These are phyloP conservation scores for Debaryomyces coudertii DNA, from an alignment of 1,139 yeast genomes.

Conservation along the genomic window DNA sequence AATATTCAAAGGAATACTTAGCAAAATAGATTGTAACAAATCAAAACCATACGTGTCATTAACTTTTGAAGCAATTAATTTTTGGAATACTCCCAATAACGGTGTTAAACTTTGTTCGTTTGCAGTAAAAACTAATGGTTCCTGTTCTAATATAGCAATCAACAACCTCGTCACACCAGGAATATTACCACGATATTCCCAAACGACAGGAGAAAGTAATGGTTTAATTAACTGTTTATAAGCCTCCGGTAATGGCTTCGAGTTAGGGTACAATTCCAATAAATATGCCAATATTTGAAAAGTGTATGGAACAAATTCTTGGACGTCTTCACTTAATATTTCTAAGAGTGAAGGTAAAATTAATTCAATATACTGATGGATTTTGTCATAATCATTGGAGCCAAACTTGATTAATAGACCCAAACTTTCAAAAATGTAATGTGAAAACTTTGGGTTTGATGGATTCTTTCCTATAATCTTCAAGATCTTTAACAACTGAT, in stretches of 20 bases:
- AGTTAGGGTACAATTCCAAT: slow-evolving; percentile 62
- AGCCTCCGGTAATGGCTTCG: slow-evolving; percentile 58
- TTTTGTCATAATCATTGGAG: slow-evolving; percentile 28
- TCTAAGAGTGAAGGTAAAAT: slow-evolving; percentile 69
- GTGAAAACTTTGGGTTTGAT: slow-evolving; percentile 91
- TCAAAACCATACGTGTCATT: slow-evolving; percentile 87
- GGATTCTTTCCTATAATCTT: slow-evolving; percentile 82
- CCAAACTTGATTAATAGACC: slow-evolving; percentile 70
- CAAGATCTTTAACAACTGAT: slow-evolving; percentile 71
- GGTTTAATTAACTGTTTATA: slow-evolving; percentile 76
- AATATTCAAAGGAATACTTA: slow-evolving; percentile 53
- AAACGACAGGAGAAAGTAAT: slow-evolving; percentile 79
- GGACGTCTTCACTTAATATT: slow-evolving; percentile 80
- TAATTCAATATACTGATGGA: slow-evolving; percentile 52
- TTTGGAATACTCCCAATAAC: slow-evolving; percentile 94
- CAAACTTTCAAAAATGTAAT: slow-evolving; percentile 85
- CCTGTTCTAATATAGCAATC: slow-evolving; percentile 68
- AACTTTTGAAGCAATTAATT: slow-evolving; percentile 79
- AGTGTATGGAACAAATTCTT: slow-evolving; percentile 91
- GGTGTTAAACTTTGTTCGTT: slow-evolving; percentile 61
- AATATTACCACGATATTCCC: slow-evolving; percentile 92
- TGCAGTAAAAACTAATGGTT: slow-evolving; percentile 53
- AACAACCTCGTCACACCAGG: slow-evolving; percentile 89
- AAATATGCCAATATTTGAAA: slow-evolving; percentile 85
- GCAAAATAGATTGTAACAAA: slow-evolving; percentile 68